phyloP scores from a whole-genome alignment of 73 alveolate genomes.

The Paraurostyla sp. region DNA sequence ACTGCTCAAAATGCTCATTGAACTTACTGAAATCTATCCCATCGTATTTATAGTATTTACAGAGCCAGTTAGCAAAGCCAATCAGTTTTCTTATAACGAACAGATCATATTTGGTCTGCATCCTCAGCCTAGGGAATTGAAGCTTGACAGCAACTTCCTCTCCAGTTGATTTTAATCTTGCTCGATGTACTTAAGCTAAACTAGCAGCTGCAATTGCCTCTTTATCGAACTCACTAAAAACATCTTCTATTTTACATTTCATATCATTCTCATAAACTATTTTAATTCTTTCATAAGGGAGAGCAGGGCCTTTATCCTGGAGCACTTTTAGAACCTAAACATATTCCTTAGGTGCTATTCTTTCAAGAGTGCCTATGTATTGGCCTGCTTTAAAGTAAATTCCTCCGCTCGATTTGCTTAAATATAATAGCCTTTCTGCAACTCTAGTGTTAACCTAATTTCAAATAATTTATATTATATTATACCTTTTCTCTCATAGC shows the following conservation, averaged over 20 bases:
- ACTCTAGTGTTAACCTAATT: constrained; percentile 68
- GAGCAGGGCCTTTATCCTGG: constrained; percentile 76
- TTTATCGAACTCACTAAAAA: constrained; percentile 76
- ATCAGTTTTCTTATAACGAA: constrained; percentile 77
- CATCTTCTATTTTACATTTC: constrained; percentile 67
- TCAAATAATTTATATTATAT: neutral
- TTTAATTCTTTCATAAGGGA: constrained; percentile 67
- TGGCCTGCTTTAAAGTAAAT: constrained; percentile 82
- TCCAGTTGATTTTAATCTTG: constrained; percentile 70
- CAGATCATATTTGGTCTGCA: constrained; percentile 75
- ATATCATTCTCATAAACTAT: constrained; percentile 74
- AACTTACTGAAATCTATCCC: constrained; percentile 64
- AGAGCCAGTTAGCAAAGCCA: constrained; percentile 67
- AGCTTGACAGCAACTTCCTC: constrained; percentile 87
- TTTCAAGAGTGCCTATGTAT: constrained; percentile 76
- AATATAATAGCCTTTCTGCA: constrained; percentile 66
- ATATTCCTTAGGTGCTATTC: constrained; percentile 79
- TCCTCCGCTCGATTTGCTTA: constrained; percentile 71
- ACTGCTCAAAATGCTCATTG: constrained; percentile 64
- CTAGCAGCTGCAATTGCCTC: constrained; percentile 90
- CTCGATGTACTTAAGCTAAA: constrained; percentile 88
- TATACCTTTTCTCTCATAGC: constrained; percentile 66
- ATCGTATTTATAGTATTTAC: constrained; percentile 52
- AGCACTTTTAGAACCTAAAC: constrained; percentile 68
- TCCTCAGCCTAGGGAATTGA: constrained; percentile 78